A percentile compares a stretch with the other conserved stretches of the same genome.
These are phyloP conservation scores for Septoria linicola DNA, from an alignment of 2,329 filamentous ascomycete genomes.

Conservation along the genomic window DNA sequence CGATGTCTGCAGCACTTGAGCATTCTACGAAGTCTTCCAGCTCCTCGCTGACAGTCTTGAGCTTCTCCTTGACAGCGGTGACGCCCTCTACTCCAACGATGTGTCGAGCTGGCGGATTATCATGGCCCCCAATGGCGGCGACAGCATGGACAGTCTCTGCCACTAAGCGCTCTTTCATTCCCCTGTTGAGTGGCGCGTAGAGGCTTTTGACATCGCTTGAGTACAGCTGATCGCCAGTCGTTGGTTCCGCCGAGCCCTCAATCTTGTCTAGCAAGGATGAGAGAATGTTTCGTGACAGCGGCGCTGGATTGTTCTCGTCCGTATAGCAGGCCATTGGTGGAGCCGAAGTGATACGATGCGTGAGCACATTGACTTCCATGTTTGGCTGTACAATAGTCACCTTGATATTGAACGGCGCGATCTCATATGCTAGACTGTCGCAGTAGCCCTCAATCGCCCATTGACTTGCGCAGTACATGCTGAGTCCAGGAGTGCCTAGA, in stretches of 20 bases:
- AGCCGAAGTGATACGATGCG: constrained; percentile 80
- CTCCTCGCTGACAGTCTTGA: constrained; percentile 95
- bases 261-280: constrained; percentile 75
- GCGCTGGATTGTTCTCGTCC: constrained; percentile 69
- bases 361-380: constrained; percentile 85
- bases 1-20: constrained; percentile 78
- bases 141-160: constrained; percentile 89
- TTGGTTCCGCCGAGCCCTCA: constrained; percentile 40
- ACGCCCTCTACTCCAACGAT: constrained; percentile 91
- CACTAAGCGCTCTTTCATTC: constrained; percentile 71
- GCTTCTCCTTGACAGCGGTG: constrained; percentile 85
- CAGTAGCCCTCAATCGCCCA: constrained; percentile 97
- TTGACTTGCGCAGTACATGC: constrained; percentile 86
- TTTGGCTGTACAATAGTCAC: constrained; percentile 94
- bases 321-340: constrained; percentile 72
- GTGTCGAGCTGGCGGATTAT: constrained; percentile 90
- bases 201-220: constrained; percentile 59
- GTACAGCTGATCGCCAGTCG: constrained; percentile 48
- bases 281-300: constrained; percentile 79
- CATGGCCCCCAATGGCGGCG: constrained; percentile 87
- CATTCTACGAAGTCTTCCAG: constrained; percentile 93
- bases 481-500: constrained; percentile 85
- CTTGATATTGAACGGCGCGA: constrained; percentile 93
- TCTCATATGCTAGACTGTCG: constrained; percentile 90
- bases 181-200: constrained; percentile 70